Conservation (phyloP, 2,329 filamentous ascomycete genomes). For the Colletotrichum magnum region DNA sequence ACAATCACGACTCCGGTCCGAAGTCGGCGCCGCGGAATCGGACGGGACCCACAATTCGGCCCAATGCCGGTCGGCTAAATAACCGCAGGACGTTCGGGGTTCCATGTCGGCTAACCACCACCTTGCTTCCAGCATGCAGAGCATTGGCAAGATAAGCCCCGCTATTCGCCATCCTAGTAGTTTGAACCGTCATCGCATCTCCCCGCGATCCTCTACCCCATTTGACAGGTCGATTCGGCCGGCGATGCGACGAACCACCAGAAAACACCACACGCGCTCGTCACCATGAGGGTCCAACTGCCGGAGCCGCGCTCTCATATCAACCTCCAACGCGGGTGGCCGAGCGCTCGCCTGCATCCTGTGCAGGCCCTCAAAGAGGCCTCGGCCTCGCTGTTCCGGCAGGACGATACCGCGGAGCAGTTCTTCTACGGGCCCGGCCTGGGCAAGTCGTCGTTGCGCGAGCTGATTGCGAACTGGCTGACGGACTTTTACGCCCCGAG, state of each 20-base stretch:
- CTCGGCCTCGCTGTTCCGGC: slow-evolving; percentile 1
- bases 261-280: background rate
- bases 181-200: background rate
- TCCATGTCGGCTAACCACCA: background rate
- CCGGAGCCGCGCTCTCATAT: slow-evolving; percentile 8
- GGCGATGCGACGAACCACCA: background rate
- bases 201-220: slow-evolving; percentile 1
- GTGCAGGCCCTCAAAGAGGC: slow-evolving; percentile 10
- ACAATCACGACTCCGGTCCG: background rate
- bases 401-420: background rate
- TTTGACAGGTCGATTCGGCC: background rate
- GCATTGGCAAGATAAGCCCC: slow-evolving; percentile 13
- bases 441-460: background rate
- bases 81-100: background rate
- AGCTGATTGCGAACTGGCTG: slow-evolving; percentile 76
- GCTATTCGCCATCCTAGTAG: slow-evolving; percentile 14
- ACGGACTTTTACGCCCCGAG: slow-evolving; percentile 67
- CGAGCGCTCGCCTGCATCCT: slow-evolving; percentile 9
- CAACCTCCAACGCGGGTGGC: slow-evolving; percentile 20
- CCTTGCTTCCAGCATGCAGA: background rate
- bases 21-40: slow-evolving; percentile 3
- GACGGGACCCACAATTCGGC: background rate
- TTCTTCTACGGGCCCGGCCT: slow-evolving; percentile 14
- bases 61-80: background rate
- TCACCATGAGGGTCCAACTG: slow-evolving; percentile 10